Evolutionary conservation across 441 rosid genomes (phyloP).

Genomic region (Mallotus japonicus): DNA sequence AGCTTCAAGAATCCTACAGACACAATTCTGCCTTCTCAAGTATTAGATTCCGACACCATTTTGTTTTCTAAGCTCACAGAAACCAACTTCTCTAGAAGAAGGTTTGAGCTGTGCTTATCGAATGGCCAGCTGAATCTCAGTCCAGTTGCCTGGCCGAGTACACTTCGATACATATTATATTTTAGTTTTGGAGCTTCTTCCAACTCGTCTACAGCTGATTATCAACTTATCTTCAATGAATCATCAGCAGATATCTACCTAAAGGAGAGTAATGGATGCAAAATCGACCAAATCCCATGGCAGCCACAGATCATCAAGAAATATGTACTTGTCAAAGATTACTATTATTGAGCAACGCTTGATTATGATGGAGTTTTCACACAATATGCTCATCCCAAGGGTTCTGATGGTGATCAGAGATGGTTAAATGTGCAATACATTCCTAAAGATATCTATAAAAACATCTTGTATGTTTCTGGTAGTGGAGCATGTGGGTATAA

Average conservation of each 20-base stretch:
- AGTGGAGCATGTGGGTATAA: conserved; percentile 24
- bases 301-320: no score
- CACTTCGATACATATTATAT: background rate
- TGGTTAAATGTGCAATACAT: conserved; percentile 1
- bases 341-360: conserved; percentile 14
- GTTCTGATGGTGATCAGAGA: background rate
- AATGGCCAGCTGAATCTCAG: conserved; percentile 8
- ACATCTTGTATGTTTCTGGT: background rate
- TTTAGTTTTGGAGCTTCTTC: background rate
- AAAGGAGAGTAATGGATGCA: background rate
- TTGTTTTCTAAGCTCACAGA: conserved; percentile 20
- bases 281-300: background rate
- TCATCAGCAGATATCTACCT: background rate
- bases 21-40: conserved; percentile 23
- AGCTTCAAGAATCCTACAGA: conserved; percentile 24
- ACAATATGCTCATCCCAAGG: background rate
- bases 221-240: no score
- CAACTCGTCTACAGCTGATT: no score
- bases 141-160: conserved; percentile 22
- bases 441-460: conserved; percentile 3
- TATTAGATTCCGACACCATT: background rate
- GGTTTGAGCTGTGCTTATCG: background rate
- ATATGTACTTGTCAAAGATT: no score
- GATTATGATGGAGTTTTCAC: conserved; percentile 21
- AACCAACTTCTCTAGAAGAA: conserved; percentile 21